Evolutionary conservation across 305 asterid species (phyloP), one percentile per base, ranked within the genome.

Genomic region (Fraxinus baroniana): DNA sequence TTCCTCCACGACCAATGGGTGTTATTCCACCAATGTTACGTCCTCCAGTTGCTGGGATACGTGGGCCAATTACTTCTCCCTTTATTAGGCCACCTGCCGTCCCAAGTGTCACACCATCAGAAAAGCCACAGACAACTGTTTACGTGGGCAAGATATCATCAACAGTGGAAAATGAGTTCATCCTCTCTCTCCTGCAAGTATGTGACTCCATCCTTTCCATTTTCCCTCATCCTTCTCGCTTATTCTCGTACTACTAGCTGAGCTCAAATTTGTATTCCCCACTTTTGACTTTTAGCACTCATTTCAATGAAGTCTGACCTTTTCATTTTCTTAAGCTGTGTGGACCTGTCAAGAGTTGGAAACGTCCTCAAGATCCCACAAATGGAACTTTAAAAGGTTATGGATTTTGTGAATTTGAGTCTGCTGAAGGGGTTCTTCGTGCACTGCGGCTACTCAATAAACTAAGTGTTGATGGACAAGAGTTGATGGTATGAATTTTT

Each of bases 311-410:
- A 70, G 46, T 83, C 90, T 86, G 73, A 87, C 84, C 49, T 83
- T 73, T 72, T 7, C 64, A 36, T 35, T 85, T 87, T 88, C 74
- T 88, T 85, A 87, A 97, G 99, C 98, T 95, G 52, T 97, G 99
- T 83, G 98, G 99, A 79, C 97, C 97, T 49, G 98, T 97, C 60
- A 95, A 93, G 93, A 95, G 89, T 93, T 97, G 99, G 99, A 97
- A 93, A 77, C 98, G 98, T 60, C 93, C 97, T 86, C 98, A 94
- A 88, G 97, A 91, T 87, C 97, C 98, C 17, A 86, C 98, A 8
- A 83, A 82, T 78, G 99, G 99, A 86, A 86, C 94, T 85, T 84
- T 94, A 49, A 94, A 86, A 84, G 97, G 98, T 62, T 97, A 95
- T 84, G 99, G 99, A 64, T 92, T 97, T 87, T 97, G 98, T 84